Conservation (phyloP, 2,329 filamentous ascomycete genomes). For the Davidsoniella eucalypti region DNA sequence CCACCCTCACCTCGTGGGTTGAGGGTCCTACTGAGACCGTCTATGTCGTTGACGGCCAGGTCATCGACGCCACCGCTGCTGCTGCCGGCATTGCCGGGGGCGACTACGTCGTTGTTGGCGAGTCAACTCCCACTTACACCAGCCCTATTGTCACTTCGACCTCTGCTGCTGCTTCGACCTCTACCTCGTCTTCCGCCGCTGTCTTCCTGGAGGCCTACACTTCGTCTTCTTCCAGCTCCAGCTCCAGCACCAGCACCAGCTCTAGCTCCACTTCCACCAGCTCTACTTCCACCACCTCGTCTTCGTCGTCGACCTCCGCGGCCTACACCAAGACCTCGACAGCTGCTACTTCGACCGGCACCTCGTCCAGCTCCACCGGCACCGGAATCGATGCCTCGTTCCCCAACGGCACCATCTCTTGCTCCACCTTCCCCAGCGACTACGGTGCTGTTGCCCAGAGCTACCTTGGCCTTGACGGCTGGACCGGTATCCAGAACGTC, state of each 20-base stretch:
- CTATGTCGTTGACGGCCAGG: constrained; percentile 47
- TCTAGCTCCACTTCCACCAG: constrained; percentile 25
- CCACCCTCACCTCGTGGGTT: constrained; percentile 36
- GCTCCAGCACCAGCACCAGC: constrained; percentile 28
- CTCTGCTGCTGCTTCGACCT: constrained; percentile 22
- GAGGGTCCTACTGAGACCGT: constrained; percentile 47
- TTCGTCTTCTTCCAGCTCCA: not conserved
- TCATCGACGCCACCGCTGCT: constrained; percentile 47
- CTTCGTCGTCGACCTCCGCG: not conserved
- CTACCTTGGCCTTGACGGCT: constrained; percentile 58
- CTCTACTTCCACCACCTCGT: constrained; percentile 21
- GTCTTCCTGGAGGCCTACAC: constrained; percentile 17
- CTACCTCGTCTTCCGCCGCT: constrained; percentile 18
- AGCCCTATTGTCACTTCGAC: constrained; percentile 21
- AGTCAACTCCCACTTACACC: constrained; percentile 30
- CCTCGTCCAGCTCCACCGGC: constrained; percentile 17
- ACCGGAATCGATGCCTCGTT: constrained; percentile 51
- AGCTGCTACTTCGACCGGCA: constrained; percentile 4
- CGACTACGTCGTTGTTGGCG: constrained; percentile 48
- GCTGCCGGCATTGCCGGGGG: constrained; percentile 56
- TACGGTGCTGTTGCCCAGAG: constrained; percentile 62
- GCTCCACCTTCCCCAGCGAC: constrained; percentile 55
- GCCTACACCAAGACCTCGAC: constrained; percentile 13
- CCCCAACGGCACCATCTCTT: constrained; percentile 56
- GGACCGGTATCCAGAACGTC: constrained; percentile 58